Base-by-base conservation (phyloP, 2,329 filamentous ascomycete species). In the Anisogramma anomala region DNA sequence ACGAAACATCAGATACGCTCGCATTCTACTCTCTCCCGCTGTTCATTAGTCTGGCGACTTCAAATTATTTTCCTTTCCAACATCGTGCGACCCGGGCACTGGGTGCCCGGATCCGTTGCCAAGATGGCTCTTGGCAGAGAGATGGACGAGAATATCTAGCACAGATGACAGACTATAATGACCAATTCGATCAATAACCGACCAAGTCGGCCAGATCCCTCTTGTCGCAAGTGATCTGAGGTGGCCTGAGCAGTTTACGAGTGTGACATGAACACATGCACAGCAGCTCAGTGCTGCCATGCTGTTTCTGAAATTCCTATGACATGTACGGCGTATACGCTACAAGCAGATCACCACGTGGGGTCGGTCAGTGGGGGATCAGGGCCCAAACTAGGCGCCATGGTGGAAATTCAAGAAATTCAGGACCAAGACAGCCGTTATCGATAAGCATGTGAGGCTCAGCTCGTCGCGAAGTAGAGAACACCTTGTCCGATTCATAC, bases 401-500 rank as follows among this genome's bases (percentile, higher is more conserved):
- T 9, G 9, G 22, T 23, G 22, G 6, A 23, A 9, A 23, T 23
- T 15, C 36, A 11, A 23, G 9, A 32, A 23, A 22, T 27, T 14
- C 32, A 34, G 26, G 9, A 31, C 25, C 26, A 22, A 31, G 41
- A 30, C 30, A 26, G 32, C 32, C 36, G 28, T 46, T 44, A 47
- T 47, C 44, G 44, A 47, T 47, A 47, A 47, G 41, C 41, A 33
- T 42, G 36, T 39, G 22, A 31, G n/a, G n/a, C n/a, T 31, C 15
- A 26, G 37, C 31, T 31, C 25, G 33, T 37, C 28, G n/a, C n/a
- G 13, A 32, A 35, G 35, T 36, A 53, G 46, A 54, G 51, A 51
- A 49, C 52, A 54, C 49, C 46, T 46, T 51, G 48, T 51, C 49
- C 50, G 41, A 36, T 48, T 48, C 39, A 20, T 8, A 32, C 35